A percentile compares a stretch with the other conserved stretches of the same genome.
Evolutionary conservation across 2,329 filamentous ascomycete genomes (phyloP).

Genomic region (Alternaria hordeiaustralica): DNA sequence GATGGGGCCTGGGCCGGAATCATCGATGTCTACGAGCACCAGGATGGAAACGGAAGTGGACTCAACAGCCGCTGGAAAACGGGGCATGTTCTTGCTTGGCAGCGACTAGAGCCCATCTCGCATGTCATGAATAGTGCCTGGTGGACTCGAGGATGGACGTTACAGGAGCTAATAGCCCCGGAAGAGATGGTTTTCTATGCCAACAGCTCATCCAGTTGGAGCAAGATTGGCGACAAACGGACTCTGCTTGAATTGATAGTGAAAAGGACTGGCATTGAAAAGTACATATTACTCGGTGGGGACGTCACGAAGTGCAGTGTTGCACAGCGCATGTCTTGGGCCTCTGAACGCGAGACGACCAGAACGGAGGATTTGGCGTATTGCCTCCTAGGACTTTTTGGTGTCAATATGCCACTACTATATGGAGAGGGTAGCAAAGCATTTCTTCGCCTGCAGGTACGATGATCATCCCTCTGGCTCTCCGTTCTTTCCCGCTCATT

Average conservation of each 20-base stretch:
- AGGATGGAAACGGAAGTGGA: no score
- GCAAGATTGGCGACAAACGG: neutral
- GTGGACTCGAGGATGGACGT: neutral
- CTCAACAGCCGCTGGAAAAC: no score
- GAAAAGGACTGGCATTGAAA: neutral
- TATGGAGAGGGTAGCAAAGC: neutral
- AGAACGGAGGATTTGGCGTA: neutral
- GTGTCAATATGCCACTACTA: neutral
- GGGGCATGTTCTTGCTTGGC: no score
- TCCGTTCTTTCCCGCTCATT: neutral
- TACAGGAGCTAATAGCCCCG: neutral
- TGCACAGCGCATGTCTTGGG: neutral
- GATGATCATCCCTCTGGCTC: accelerated
- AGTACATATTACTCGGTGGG: neutral
- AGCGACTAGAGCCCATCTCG: neutral
- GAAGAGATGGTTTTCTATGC: neutral
- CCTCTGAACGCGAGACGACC: neutral
- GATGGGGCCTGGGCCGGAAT: neutral
- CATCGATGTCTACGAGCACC: no score
- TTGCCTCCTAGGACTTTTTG: neutral
- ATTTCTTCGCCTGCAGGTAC: neutral
- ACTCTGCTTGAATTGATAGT: neutral
- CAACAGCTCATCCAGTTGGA: accelerated
- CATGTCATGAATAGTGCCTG: neutral
- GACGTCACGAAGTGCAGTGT: neutral